A percentile compares a stretch with the other conserved stretches of the same genome.
These are phyloP conservation scores for Epichloe gansuensis DNA, from an alignment of 2,329 filamentous ascomycete genomes.

Conservation along the genomic window DNA sequence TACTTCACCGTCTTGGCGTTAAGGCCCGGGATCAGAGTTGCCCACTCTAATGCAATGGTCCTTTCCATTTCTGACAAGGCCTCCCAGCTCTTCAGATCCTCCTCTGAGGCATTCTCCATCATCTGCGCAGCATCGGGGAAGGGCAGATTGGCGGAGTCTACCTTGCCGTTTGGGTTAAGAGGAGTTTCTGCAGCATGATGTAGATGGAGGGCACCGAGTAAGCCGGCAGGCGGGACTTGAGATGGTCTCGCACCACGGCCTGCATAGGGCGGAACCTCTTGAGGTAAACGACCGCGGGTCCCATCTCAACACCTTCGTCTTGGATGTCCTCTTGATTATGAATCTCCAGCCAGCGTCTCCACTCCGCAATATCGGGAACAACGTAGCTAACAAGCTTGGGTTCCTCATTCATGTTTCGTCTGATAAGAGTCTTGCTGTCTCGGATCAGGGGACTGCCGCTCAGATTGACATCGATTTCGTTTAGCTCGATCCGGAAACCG, in stretches of 20 bases:
- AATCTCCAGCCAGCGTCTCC: constrained; percentile 54
- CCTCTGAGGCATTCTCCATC: constrained; percentile 25
- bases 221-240: constrained; percentile 46
- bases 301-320: constrained; percentile 38
- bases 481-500: constrained; percentile 88
- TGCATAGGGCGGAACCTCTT: constrained; percentile 36
- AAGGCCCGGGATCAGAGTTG: constrained; percentile 52
- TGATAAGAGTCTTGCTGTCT: constrained; percentile 76
- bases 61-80: constrained; percentile 23
- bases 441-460: constrained; percentile 62
- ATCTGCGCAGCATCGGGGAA: constrained; percentile 66
- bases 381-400: constrained; percentile 78
- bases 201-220: constrained; percentile 24
- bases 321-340: constrained; percentile 41
- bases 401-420: constrained; percentile 41
- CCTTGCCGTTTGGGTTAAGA: constrained; percentile 67
- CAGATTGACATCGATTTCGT: constrained; percentile 81
- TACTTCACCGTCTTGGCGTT: constrained; percentile 50
- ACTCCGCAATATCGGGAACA: constrained; percentile 65
- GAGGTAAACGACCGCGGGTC: constrained; percentile 27
- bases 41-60: constrained; percentile 49
- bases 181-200: constrained; percentile 38
- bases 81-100: constrained; percentile 41
- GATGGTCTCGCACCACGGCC: constrained; percentile 46
- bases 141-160: constrained; percentile 65